Base-by-base conservation (phyloP, 2,329 filamentous ascomycete species). In the Biscogniauxia marginata region DNA sequence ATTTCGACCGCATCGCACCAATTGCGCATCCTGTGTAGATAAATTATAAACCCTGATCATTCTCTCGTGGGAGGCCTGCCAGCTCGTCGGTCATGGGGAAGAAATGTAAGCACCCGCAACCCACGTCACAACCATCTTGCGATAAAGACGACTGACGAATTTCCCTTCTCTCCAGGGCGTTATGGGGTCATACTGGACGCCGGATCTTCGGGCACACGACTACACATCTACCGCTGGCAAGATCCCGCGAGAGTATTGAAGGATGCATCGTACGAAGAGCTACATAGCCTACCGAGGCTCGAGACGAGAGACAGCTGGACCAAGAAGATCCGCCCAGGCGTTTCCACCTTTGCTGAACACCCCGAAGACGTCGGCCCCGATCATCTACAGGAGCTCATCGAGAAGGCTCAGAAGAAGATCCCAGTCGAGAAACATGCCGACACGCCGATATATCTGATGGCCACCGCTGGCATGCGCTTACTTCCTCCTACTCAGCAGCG, bases 111-210 rank as follows among this genome's bases (percentile, higher is more conserved):
- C 46, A 54, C 53, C 19, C 24, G 44, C 49, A 48, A 54, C 8
- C 11, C n/a, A 49, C 7, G 13, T 11, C 11, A 48, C 9, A 49
- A 6, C 9, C 24, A 23, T 39, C 2, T 46, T 45, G 44, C 20
- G 16, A 19, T 30, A 18, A 54, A 23, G 45, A 54, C 55, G 19
- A 60, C 51, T 55, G 45, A 50, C 21, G 2, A 53, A 50, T 48
- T 52, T 61, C 20, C 20, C 43, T 19, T 45, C 43, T 43, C 53
- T 44, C 47, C 54, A 85, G 83, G 80, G 70, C 82, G 84, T 77
- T 97, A 96, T 81, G 95, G 93, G 71, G 90, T 98, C 67, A 93
- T 99, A 71, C 84, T 99, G 70, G 95, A 99, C 82, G 95, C 95
- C 72, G 95, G 95, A 66, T 98, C 95, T 74, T 98, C 95, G 74